A percentile compares a stretch with the other conserved stretches of the same genome.
Conservation (phyloP, 1,139 yeast genomes). For the Debaryomycetaceae sp. region DNA sequence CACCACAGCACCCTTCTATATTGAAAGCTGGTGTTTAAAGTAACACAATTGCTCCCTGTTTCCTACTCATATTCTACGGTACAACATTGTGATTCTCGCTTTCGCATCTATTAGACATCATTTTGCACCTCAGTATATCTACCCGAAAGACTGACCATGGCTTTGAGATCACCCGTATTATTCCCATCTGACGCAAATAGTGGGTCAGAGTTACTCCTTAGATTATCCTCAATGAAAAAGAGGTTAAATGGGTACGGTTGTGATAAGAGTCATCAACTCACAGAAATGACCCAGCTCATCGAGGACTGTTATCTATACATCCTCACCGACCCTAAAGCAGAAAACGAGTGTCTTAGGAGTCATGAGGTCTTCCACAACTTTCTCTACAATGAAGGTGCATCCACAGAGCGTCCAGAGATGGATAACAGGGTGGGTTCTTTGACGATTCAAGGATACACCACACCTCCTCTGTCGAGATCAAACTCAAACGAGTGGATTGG, state of each 20-base stretch:
- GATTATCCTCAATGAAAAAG: not conserved
- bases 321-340: not conserved
- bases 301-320: not conserved
- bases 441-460: not conserved
- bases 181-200: not conserved
- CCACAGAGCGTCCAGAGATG: not conserved
- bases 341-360: not conserved
- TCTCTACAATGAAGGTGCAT: not conserved
- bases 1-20: not conserved
- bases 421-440: not conserved
- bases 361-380: not conserved
- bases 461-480: not conserved
- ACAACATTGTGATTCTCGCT: not conserved
- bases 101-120: not conserved
- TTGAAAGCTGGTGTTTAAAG: not conserved
- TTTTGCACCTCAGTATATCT: not conserved
- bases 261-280: not conserved
- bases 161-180: conserved; percentile 1
- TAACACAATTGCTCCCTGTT: not conserved
- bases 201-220: not conserved
- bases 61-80: not conserved
- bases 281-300: not conserved
- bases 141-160: not conserved
- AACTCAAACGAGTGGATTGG: not conserved
- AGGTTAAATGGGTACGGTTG: not conserved